These are phyloP conservation scores for Penicillium pancosmium DNA, from an alignment of 495 filamentous ascomycete genomes.

Conservation along the genomic window DNA sequence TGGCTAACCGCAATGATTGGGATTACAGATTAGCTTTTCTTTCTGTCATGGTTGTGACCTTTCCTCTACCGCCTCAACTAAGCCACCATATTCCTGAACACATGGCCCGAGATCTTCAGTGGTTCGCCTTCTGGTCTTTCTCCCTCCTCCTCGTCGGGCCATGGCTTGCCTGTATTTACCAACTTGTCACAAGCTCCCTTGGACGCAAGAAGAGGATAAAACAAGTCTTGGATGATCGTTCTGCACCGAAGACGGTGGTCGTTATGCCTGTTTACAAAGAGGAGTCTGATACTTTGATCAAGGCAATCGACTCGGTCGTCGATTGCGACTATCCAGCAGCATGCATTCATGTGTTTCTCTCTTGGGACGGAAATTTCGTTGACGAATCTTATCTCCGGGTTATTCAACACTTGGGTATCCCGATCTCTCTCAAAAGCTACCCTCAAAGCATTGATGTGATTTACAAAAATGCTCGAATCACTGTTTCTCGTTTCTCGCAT, in stretches of 20 bases:
- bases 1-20: not conserved
- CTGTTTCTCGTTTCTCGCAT: constrained; percentile 89
- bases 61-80: constrained; percentile 77
- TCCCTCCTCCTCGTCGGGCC: constrained; percentile 80
- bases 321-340: constrained; percentile 92
- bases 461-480: constrained; percentile 82
- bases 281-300: constrained; percentile 79
- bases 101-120: constrained; percentile 76
- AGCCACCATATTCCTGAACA: constrained; percentile 66
- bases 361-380: constrained; percentile 88
- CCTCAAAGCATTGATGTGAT: constrained; percentile 89
- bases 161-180: constrained; percentile 92
- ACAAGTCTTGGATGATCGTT: constrained; percentile 77
- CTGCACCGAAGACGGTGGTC: constrained; percentile 93
- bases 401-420: constrained; percentile 84
- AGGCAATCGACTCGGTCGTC: constrained; percentile 89
- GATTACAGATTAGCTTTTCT: constrained; percentile 75
- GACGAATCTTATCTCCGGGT: constrained; percentile 90
- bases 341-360: constrained; percentile 95
- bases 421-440: constrained; percentile 73
- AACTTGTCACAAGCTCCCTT: constrained; percentile 81
- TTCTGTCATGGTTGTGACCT: constrained; percentile 91
- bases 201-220: constrained; percentile 83
- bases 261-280: constrained; percentile 99
- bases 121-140: constrained; percentile 98